Evolutionary conservation across 805 yeast species (phyloP).

Genomic region (Maudiozyma turicensis): DNA sequence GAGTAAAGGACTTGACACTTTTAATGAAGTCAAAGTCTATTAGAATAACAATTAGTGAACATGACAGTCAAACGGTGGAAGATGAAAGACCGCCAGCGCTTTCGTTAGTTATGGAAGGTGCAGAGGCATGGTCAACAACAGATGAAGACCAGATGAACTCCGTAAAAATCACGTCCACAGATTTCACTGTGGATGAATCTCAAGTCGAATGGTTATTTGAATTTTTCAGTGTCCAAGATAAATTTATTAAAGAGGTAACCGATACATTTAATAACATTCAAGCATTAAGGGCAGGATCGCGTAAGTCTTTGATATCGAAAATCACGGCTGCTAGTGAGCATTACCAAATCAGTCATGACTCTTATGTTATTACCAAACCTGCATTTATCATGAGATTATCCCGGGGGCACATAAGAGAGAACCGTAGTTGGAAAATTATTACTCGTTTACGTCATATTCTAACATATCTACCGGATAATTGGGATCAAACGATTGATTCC

Average conservation of each 20-base stretch:
- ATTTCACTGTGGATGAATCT: conserved; percentile 25
- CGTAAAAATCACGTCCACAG: conserved; percentile 23
- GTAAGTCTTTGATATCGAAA: conserved; percentile 33
- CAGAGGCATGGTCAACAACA: conserved; percentile 24
- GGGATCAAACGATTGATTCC: conserved; percentile 29
- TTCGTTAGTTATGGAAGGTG: conserved; percentile 19
- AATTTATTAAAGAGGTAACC: conserved; percentile 6
- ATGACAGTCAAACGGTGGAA: conserved; percentile 1
- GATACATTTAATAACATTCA: conserved; percentile 4
- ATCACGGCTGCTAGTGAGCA: conserved; percentile 39
- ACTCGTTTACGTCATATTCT: conserved; percentile 70
- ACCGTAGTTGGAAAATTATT: conserved; percentile 81
- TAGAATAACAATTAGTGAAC: conserved; percentile 12
- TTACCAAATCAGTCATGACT: conserved; percentile 64
- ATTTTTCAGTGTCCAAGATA: conserved; percentile 11
- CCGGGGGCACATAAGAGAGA: conserved; percentile 63
- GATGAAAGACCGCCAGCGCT: conserved; percentile 22
- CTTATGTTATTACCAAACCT: conserved; percentile 83
- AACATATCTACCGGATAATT: conserved; percentile 44
- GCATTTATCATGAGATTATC: conserved; percentile 69
- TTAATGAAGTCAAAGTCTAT: conserved; percentile 14
- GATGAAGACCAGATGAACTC: conserved; percentile 16
- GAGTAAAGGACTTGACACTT: conserved; percentile 8
- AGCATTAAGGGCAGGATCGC: conserved; percentile 9
- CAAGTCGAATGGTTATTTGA: conserved; percentile 29